Evolutionary conservation across 2,329 filamentous ascomycete genomes (phyloP), one percentile per base, ranked within the genome.

Genomic region (Emericellopsis atlantica): DNA sequence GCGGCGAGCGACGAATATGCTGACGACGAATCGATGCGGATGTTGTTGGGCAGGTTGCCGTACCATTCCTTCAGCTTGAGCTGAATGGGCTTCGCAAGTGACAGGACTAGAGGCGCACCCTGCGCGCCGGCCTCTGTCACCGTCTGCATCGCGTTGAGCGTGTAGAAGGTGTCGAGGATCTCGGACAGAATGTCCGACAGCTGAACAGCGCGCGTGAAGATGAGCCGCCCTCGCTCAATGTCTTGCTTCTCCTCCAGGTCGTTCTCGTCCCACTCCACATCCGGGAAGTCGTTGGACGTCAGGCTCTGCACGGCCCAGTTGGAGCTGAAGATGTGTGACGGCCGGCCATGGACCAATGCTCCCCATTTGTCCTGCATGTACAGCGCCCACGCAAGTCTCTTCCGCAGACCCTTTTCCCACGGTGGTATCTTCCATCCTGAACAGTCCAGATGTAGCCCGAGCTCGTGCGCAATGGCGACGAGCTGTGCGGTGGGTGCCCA

Each of bases 351-450:
- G 21, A 92, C 80, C 16, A 94, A 67, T 2, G 87, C 81, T 14
- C 84, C 85, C 88, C 88, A 94, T 59, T 74, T 93, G 60, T 95
- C 89, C 61, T 95, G 87, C 81, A 93, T 90, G 57, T 92, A 94
- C 39, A 94, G 61, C 2, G 85, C 88, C 88, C 89, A 95, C 1
- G 86, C 87, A 34, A 95, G 73, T 38, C 89, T 76, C 57, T 90
- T 92, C 45, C 89, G 74, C 44, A 95, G 59, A 0, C 86, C 84
- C 50, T 84, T 82, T 58, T 95, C 88, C 87, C 88, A 95, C 0
- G 72, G 71, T 23, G 88, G 85, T 41, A 95, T 90, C 46, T 85
- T 85, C 89, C 89, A 95, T 40, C 70, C 69, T 5, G 81, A 77
- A 62, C 87, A 94, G 60, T 95, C 87, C 33, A 94, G 76, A 57